These are phyloP conservation scores for Seiridium cupressi DNA, from an alignment of 2,329 filamentous ascomycete species.

Conservation along the genomic window DNA sequence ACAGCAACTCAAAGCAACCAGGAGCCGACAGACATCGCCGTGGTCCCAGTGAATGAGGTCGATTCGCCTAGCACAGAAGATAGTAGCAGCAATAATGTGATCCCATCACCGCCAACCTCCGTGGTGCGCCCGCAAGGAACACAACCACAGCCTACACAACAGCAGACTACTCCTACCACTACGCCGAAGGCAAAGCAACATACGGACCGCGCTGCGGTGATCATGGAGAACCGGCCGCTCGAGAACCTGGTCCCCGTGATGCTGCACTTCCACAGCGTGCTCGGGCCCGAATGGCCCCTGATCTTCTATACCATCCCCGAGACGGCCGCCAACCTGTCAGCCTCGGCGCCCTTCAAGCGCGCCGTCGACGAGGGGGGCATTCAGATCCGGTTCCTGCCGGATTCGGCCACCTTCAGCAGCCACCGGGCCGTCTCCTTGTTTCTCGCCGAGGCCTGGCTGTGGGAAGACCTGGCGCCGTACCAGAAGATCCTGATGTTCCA, in stretches of 20 bases:
- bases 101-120: background rate
- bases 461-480: constrained; percentile 32
- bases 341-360: constrained; percentile 32
- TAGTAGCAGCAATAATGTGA: background rate
- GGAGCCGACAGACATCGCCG: background rate
- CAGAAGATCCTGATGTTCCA: constrained; percentile 36
- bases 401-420: constrained; percentile 29
- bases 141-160: background rate
- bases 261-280: constrained; percentile 35
- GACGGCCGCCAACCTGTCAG: constrained; percentile 16
- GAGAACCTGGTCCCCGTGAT: constrained; percentile 32
- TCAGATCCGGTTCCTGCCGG: constrained; percentile 36
- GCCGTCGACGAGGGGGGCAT: constrained; percentile 31
- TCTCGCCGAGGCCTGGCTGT: constrained; percentile 33
- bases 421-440: constrained; percentile 33
- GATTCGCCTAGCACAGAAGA: background rate
- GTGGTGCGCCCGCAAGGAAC: background rate
- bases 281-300: constrained; percentile 43
- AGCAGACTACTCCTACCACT: background rate
- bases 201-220: constrained; percentile 28
- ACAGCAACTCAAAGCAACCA: background rate
- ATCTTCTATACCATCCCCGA: constrained; percentile 38
- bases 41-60: background rate
- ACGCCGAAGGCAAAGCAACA: constrained; percentile 1
- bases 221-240: constrained; percentile 33